These are phyloP conservation scores for Aquilaria sinensis DNA, from an alignment of 345 rosid species.

Conservation along the genomic window DNA sequence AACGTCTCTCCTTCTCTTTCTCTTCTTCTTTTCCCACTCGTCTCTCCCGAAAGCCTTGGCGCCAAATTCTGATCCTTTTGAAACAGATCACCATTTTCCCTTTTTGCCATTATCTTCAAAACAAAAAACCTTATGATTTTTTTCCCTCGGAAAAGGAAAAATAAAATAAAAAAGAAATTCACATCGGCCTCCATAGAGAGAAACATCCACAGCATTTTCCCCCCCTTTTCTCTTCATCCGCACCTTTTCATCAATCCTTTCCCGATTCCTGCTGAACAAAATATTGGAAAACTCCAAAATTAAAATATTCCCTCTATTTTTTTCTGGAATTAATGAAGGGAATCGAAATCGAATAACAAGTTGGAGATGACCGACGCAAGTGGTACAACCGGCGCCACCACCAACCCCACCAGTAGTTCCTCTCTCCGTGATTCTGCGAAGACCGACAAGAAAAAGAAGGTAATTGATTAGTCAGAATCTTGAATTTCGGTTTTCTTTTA, in stretches of 20 bases:
- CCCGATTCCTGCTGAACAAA: neutral
- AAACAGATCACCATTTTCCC: constrained; percentile 27
- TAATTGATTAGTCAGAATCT: constrained; percentile 8
- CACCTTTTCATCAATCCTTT: constrained; percentile 6
- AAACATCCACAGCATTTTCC: constrained; percentile 13
- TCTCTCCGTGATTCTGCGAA: constrained; percentile 38
- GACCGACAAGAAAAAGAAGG: constrained; percentile 78
- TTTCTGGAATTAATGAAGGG: constrained; percentile 19
- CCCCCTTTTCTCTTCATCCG: neutral
- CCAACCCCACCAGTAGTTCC: neutral
- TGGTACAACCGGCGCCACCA: constrained; percentile 8
- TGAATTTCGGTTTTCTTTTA: neutral
- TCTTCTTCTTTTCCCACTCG: constrained; percentile 12
- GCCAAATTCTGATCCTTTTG: constrained; percentile 48
- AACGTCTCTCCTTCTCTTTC: neutral
- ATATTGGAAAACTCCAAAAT: neutral
- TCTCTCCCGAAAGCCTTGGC: constrained; percentile 59
- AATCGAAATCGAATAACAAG: constrained; percentile 17
- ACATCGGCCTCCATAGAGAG: constrained; percentile 1
- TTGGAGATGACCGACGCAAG: constrained; percentile 29
- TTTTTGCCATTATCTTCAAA: neutral
- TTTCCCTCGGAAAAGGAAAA: neutral
- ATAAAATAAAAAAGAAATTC: constrained; percentile 3
- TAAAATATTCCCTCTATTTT: neutral
- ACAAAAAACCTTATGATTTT: neutral